Evolutionary conservation across 306 rosid species (phyloP), one percentile per base, ranked within the genome.

Genomic region (Medicago arabica): DNA sequence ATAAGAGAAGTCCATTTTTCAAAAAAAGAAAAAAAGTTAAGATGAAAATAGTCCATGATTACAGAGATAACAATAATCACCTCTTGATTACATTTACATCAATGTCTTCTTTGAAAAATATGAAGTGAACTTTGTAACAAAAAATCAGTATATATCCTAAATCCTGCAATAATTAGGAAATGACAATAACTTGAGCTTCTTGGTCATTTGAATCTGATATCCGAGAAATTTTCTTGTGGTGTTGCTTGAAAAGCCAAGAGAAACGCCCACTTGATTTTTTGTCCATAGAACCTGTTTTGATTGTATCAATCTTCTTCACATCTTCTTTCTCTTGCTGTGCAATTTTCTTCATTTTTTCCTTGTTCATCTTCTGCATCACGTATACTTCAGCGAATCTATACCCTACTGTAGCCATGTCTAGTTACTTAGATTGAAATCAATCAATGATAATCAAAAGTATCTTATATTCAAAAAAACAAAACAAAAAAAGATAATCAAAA

Each of bases 341-440:
- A 50, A 9, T 51, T 18, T 44, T 72, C 70, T 83, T 83, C 87
- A 87, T 41, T 61, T 83, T 85, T 80, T 83, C 88, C n/a, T n/a
- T 81, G 80, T 77, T 75, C 2, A 83, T 47, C 75, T 85, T 83
- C 17, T 67, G 14, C 81, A 63, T 50, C 78, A 87, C 88, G 19
- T 85, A 82, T 18, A 78, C 28, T 82, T 87, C 89, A 46, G 86
- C 89, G 1, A 87, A 5, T 47, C 74, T 78, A 72, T 4, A 83
- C 2, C 85, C 76, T 16, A 12, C 7, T 0, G 76, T 43, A 6
- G 78, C 62, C 80, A 76, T 76, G 19, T 3, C 14, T 0, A 17
- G 7, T 17, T 31, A 17, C 5, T 13, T 0, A 25, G 5, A 13
- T 31, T 13, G 17, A 25, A 15, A 13, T 4, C 17, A 13, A 46